Conservation (phyloP, 768 basidiomycete genomes). For the Panaeolus cyanescens region DNA sequence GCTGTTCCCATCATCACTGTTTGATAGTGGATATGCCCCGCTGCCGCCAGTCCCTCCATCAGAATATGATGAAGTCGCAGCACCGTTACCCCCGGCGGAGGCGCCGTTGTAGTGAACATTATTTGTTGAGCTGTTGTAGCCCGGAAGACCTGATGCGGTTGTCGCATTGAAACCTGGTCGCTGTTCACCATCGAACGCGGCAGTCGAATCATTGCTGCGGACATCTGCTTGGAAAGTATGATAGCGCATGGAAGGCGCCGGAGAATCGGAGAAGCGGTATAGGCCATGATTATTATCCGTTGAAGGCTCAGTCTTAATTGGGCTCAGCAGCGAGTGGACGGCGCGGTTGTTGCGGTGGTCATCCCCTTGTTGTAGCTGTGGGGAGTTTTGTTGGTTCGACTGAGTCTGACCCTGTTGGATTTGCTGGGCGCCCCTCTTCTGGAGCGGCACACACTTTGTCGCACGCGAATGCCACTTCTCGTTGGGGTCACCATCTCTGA, state of each 20-base stretch:
- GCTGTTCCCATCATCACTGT: constrained; percentile 40
- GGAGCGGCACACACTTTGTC: constrained; percentile 58
- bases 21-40: constrained; percentile 33
- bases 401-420: constrained; percentile 8
- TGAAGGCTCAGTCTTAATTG: constrained; percentile 68
- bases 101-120: constrained; percentile 13
- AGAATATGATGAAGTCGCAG: constrained; percentile 38
- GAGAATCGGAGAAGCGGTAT: constrained; percentile 72
- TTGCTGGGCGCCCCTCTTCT: constrained; percentile 22
- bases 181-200: constrained; percentile 39
- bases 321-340: constrained; percentile 50
- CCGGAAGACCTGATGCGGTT: constrained; percentile 19
- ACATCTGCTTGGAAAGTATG: constrained; percentile 51
- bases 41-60: constrained; percentile 33
- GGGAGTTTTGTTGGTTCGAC: constrained; percentile 26
- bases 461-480: constrained; percentile 89
- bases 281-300: constrained; percentile 53
- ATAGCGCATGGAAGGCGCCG: constrained; percentile 55
- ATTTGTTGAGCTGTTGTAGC: constrained; percentile 22
- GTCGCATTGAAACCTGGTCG: constrained; percentile 32
- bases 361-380: constrained; percentile 34
- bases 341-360: constrained; percentile 36
- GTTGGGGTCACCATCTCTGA: constrained; percentile 77
- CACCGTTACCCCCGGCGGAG: constrained; percentile 10
- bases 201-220: constrained; percentile 31